Conservation (phyloP, 306 rosid species). For the Casuarina glauca region DNA sequence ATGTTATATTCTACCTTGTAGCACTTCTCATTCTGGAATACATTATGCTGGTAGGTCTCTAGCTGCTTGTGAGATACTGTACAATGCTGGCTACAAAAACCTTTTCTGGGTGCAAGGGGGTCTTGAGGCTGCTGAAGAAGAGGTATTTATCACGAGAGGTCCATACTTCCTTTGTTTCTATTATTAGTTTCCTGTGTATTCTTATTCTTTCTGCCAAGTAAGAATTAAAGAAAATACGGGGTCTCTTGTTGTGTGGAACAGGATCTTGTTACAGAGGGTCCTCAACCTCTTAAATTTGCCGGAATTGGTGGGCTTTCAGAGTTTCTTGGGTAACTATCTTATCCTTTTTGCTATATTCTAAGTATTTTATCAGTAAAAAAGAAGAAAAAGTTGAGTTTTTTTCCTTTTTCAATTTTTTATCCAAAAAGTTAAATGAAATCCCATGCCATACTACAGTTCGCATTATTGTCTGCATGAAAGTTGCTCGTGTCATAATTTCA, state of each 20-base stretch:
- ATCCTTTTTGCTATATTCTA: constrained; percentile 13
- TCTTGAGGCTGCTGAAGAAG: constrained; percentile 83
- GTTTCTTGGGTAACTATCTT: constrained; percentile 73
- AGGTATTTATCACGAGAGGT: constrained; percentile 43
- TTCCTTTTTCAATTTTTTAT: neutral
- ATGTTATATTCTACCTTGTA: neutral
- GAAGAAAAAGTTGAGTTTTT: constrained; percentile 8
- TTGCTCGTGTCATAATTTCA: neutral
- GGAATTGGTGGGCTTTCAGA: constrained; percentile 91
- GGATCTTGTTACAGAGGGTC: constrained; percentile 92
- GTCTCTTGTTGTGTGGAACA: constrained; percentile 41
- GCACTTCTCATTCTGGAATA: constrained; percentile 14
- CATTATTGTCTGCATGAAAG: constrained; percentile 9
- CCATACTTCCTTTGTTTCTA: constrained; percentile 19
- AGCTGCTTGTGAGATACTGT: constrained; percentile 87
- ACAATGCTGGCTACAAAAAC: constrained; percentile 77
- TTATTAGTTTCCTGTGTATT: neutral
- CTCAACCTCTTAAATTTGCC: constrained; percentile 76
- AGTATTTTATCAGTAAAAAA: constrained; percentile 6
- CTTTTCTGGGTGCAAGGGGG: constrained; percentile 99
- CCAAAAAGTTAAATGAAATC: neutral
- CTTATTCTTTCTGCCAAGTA: constrained; percentile 16
- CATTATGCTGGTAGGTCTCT: constrained; percentile 61
- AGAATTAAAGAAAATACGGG: constrained; percentile 20
- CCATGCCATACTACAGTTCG: too few relatives aligned